Base-by-base conservation (phyloP, 192 early-diverging fungal genomes). In the Rhizophagus prolifer region DNA sequence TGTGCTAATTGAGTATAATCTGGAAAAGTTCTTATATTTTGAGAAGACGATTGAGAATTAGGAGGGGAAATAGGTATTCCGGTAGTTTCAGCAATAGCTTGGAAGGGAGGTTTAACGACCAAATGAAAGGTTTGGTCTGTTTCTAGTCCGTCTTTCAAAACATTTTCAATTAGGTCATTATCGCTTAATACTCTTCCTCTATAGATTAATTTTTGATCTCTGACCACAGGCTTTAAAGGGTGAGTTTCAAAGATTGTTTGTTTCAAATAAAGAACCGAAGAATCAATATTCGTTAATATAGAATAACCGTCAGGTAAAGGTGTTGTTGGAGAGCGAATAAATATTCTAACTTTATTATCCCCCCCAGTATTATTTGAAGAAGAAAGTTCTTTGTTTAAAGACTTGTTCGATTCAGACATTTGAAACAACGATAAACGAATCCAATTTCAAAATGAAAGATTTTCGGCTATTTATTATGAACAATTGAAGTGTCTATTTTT, bases 111-210 rank as follows among this genome's bases (percentile, higher is more conserved):
- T 67, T 76, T 76, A 36, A 76, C 65, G n/a, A 76, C 75, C 25
- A 76, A 76, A 76, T 76, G 75, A 68, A 76, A 76, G 9, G 54
- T 76, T 58, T 76, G 75, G 31, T 65, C 75, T 5, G 64, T 76
- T 54, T 41, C 26, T 12, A 76, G 12, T 16, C 47, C 75, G 25
- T 67, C 65, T 58, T 28, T 30, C 47, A 76, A 76, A 26, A 76
- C 19, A 46, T 68, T 59, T 16, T 58, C 28, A 58, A 76, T 50
- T 2, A 41, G 21, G 25, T 76, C 75, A n/a, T 64, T 58, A 58
- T 76, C 65, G n/a, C 54, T 58, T 25, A 76, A 58, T 23, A 76
- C 64, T 36, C 65, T 46, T 66, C 75, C 75, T 76, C 75, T 76
- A 30, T 76, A 76, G 13, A 76, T 76, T 28, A 76, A 76, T 36